A percentile compares a stretch with the other conserved stretches of the same genome.
Conservation (phyloP, 495 filamentous ascomycete species). For the Pyrenula aspistea region DNA sequence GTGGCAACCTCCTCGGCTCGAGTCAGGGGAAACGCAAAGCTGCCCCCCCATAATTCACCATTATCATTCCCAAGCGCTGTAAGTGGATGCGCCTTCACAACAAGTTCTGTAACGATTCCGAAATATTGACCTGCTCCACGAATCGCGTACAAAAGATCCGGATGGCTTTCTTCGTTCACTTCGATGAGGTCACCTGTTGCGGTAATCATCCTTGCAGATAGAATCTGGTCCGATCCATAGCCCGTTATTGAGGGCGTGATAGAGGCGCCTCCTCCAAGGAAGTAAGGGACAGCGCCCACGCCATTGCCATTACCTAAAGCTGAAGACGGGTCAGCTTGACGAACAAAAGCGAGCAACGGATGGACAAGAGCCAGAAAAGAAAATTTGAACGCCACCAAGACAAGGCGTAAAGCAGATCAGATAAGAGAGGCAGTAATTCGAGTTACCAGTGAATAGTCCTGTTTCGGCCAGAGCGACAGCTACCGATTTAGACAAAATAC, state of each 20-base stretch:
- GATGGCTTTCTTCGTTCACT: conserved; percentile 20
- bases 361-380: too few relatives aligned
- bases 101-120: conserved; percentile 44
- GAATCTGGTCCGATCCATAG: conserved; percentile 14
- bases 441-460: conserved; percentile 8
- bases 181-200: conserved; percentile 33
- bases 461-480: conserved; percentile 8
- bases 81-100: conserved; percentile 14
- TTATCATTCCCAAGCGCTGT: conserved; percentile 6
- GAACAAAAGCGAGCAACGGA: too few relatives aligned
- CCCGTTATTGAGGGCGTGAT: conserved; percentile 8
- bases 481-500: conserved; percentile 19
- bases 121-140: conserved; percentile 52
- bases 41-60: conserved; percentile 11
- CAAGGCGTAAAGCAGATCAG: too few relatives aligned
- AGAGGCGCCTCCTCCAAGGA: conserved; percentile 13
- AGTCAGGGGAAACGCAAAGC: conserved; percentile 13
- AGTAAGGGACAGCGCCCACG: conserved; percentile 19
- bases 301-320: conserved; percentile 20
- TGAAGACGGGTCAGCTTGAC: too few relatives aligned
- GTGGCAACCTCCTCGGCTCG: conserved; percentile 10
- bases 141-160: conserved; percentile 45
- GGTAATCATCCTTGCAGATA: conserved; percentile 38
- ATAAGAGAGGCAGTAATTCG: too few relatives aligned
- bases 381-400: too few relatives aligned